Conservation (phyloP, 768 basidiomycete species). For the Hygrophorus pudorinus region DNA sequence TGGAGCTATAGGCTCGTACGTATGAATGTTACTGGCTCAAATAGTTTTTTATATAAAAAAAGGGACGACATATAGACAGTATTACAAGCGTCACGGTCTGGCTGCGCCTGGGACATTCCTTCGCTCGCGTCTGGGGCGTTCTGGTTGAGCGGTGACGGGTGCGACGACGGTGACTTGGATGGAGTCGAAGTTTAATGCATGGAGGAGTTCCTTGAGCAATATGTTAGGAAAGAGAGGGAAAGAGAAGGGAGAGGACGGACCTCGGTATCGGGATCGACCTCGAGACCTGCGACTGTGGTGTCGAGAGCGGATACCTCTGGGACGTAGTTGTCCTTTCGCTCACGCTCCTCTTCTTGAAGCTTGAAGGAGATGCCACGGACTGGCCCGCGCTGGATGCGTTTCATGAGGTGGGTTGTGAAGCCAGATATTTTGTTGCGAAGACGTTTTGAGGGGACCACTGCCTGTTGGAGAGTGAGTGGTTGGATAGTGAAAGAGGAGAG, state of each 20-base stretch:
- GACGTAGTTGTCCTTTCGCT: slow-evolving; percentile 98
- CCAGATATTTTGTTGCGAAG: slow-evolving; percentile 99
- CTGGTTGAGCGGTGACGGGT: slow-evolving; percentile 54
- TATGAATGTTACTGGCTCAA: too few relatives aligned
- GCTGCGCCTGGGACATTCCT: slow-evolving; percentile 78
- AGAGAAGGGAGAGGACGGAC: slow-evolving; percentile 32
- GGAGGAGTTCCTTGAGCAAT: slow-evolving; percentile 64
- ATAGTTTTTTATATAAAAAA: too few relatives aligned
- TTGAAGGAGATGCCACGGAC: slow-evolving; percentile 99
- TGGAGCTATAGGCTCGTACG: slow-evolving; percentile 74
- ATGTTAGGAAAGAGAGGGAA: neutral
- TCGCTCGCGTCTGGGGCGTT: slow-evolving; percentile 69
- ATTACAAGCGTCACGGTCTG: slow-evolving; percentile 15
- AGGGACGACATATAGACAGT: too few relatives aligned
- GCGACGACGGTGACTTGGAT: slow-evolving; percentile 65
- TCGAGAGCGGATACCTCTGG: slow-evolving; percentile 97
- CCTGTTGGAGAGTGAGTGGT: slow-evolving; percentile 32
- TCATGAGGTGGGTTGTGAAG: slow-evolving; percentile 99
- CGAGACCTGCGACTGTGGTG: slow-evolving; percentile 58
- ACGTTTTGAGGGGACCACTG: slow-evolving; percentile 94
- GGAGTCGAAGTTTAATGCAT: slow-evolving; percentile 89
- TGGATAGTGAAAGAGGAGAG: neutral
- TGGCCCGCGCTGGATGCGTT: slow-evolving; percentile 96
- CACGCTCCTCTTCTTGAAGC: slow-evolving; percentile 98
- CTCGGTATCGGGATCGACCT: slow-evolving; percentile 92